A percentile compares a stretch with the other conserved stretches of the same genome.
phyloP scores from a whole-genome alignment of 768 basidiomycete genomes.

The Inosperma sp. region DNA sequence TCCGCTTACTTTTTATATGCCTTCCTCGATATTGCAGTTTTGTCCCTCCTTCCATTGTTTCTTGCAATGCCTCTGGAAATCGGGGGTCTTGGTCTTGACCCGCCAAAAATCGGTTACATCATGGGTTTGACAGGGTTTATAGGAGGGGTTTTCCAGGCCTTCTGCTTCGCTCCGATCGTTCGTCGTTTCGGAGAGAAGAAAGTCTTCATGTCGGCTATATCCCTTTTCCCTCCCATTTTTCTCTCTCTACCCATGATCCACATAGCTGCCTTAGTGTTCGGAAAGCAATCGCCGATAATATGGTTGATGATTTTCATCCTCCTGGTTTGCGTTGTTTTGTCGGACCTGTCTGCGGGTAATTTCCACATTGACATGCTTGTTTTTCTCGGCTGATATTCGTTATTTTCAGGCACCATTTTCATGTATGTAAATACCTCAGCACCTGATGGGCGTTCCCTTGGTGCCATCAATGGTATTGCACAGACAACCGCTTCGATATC shows the following conservation, averaged over 20 bases:
- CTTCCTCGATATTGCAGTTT: conserved; percentile 51
- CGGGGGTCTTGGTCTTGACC: conserved; percentile 62
- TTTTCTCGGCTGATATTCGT: not conserved
- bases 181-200: conserved; percentile 39
- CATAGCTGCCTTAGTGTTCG: conserved; percentile 32
- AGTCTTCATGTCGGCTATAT: conserved; percentile 38
- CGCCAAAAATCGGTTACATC: conserved; percentile 60
- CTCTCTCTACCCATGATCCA: conserved; percentile 47
- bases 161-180: conserved; percentile 40
- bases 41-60: conserved; percentile 62
- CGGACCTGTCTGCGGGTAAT: conserved; percentile 45
- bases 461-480: conserved; percentile 53
- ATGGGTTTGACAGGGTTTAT: conserved; percentile 37
- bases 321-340: conserved; percentile 30
- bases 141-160: conserved; percentile 38
- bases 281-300: conserved; percentile 31
- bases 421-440: conserved; percentile 50
- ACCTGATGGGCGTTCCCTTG: conserved; percentile 50
- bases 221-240: conserved; percentile 35
- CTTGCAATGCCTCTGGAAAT: conserved; percentile 60
- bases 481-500: conserved; percentile 49
- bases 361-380: conserved; percentile 2
- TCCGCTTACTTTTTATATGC: conserved; percentile 65
- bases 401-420: conserved; percentile 40
- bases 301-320: conserved; percentile 34